Evolutionary conservation across 129 eudicot genomes (phyloP), one percentile per base, ranked within the genome.

Genomic region (Apium graveolens): DNA sequence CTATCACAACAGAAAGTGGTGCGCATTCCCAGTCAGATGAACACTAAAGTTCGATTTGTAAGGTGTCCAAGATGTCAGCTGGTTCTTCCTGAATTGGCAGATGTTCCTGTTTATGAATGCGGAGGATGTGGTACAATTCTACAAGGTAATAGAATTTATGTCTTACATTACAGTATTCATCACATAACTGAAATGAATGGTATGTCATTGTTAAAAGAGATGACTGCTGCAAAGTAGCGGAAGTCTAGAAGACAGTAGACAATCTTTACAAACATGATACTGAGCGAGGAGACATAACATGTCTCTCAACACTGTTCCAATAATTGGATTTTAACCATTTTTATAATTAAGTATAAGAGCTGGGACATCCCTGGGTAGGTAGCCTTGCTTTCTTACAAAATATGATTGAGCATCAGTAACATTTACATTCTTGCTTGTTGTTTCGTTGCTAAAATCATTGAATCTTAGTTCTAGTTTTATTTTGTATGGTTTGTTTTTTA

Each of bases 51-150:
- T 86, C 91, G 93, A 78, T 27, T 82, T 2, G 97, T 91, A 27
- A 84, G 79, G 80, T 91, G 97, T 73, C 97, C 97, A 21, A 86
- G 9, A 76, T 91, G 97, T 82, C 71, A 69, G 29, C 43, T 32
- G 69, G 73, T 91, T 81, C 90, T 91, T 31, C 84, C 83, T 10
- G 97, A 91, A 84, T 82, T 80, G 26, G 62, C 86, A 46, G 86
- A 78, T 4, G 85, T 87, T 79, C 84, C 84, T 5, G 76, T 91
- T 48, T 91, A 89, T 81, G 53, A 62, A 38, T 91, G 97, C 69
- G 97, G 93, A 69, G 91, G 91, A 72, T 91, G 97, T 78, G 87
- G 83, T 49, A 43, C 86, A 60, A 75, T 79, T 76, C 93, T 91
- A 57, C 87, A 84, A 91, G 97, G 97, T 91, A 80, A 8, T 17